These are phyloP conservation scores for Calonectria ilicicola DNA, from an alignment of 2,329 filamentous ascomycete genomes.

Conservation along the genomic window DNA sequence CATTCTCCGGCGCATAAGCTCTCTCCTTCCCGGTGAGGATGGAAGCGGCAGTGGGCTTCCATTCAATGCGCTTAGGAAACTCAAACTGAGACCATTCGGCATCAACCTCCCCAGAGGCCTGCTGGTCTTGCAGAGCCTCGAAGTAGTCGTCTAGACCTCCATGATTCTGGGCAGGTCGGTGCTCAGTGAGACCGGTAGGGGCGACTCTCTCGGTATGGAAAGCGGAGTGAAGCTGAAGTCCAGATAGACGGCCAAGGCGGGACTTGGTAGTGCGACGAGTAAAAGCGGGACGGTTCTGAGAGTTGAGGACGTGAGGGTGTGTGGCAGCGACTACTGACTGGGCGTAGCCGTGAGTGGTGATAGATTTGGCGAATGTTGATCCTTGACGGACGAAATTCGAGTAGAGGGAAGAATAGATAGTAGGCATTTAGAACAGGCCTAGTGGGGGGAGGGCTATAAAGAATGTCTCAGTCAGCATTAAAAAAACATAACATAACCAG, in stretches of 20 bases:
- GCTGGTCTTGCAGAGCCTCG: slow-evolving; percentile 86
- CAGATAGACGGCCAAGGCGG: slow-evolving; percentile 65
- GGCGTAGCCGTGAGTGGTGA: slow-evolving; percentile 97
- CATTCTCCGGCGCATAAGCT: slow-evolving; percentile 50
- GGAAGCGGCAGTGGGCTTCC: slow-evolving; percentile 75
- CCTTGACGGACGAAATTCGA: slow-evolving; percentile 94
- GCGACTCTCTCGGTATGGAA: slow-evolving; percentile 73
- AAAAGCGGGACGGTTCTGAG: slow-evolving; percentile 74
- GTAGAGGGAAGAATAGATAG: slow-evolving; percentile 76
- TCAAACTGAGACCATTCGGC: slow-evolving; percentile 94
- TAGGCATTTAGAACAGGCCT: slow-evolving; percentile 90
- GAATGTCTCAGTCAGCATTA: slow-evolving; percentile 39
- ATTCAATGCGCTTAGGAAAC: slow-evolving; percentile 88
- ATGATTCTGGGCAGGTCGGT: slow-evolving; percentile 66
- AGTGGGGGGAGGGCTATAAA: slow-evolving; percentile 64
- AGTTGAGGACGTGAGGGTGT: slow-evolving; percentile 82
- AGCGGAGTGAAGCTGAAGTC: slow-evolving; percentile 78
- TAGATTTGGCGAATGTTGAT: slow-evolving; percentile 86
- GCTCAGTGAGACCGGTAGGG: slow-evolving; percentile 63
- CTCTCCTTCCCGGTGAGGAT: slow-evolving; percentile 70
- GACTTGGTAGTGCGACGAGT: slow-evolving; percentile 66
- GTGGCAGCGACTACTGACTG: slow-evolving; percentile 97
- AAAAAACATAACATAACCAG: slow-evolving; percentile 15
- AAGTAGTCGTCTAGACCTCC: slow-evolving; percentile 89
- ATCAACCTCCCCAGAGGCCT: slow-evolving; percentile 72